Evolutionary conservation across 78 protist species (phyloP), one percentile per base, ranked within the genome.

Genomic region (Diacronema lutheri): DNA sequence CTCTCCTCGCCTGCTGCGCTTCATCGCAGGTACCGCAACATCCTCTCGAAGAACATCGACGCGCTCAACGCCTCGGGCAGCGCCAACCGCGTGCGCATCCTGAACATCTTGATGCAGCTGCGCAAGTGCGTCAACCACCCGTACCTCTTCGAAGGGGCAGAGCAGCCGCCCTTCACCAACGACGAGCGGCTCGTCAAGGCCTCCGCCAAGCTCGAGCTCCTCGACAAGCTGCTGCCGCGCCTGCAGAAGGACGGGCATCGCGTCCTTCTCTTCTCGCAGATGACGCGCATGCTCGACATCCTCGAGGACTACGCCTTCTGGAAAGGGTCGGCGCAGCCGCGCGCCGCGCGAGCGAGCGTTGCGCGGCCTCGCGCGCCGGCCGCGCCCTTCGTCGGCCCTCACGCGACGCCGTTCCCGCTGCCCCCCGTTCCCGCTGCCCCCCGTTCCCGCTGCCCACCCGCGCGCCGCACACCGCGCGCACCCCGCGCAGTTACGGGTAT

Each of bases 201-300:
- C 10, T 90, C 96, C 25, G 99, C 98, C 21, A 98, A 98, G 85
- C 37, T 97, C 71, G 90, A 84, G 10, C 71, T 97, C 16, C 84
- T 98, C 9, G 97, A 96, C 88, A 91, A 93, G 86, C 93, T 98
- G 33, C 92, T 98, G 26, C 90, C 95, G 25, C 65, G 89, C 56
- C 89, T 98, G 29, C 74, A 93, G 46, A 86, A 35, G 13, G 44
- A 4, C 21, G 92, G 76, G 35, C 96, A 96, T 84, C 93, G 91
- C 13, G 98, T 97, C 4, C 88, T 98, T 35, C 84, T 98, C 44
- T 98, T 98, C 88, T 93, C 97, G n/a, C 99, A 97, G 81, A 94
- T 98, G 72, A 37, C 62, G 38, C 69, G 74, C 33, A 92, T 92
- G 62, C 93, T 98, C 46, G 96, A 98, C 88, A 66, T 98, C 26